Evolutionary conservation across 2,329 filamentous ascomycete genomes (phyloP).

Genomic region (Fusarium sp.): DNA sequence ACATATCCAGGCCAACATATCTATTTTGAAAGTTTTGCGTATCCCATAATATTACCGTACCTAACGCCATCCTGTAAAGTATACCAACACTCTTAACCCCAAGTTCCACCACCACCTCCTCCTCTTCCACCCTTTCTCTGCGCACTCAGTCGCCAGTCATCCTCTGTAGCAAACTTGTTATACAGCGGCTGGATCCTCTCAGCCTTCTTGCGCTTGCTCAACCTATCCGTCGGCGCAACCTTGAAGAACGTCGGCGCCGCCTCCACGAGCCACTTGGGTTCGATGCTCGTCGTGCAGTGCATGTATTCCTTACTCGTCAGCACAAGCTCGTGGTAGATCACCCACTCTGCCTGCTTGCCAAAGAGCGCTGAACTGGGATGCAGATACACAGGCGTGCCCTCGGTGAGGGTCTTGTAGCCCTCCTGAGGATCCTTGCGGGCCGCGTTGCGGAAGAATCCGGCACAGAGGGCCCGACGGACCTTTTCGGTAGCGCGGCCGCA

Average conservation of each 20-base stretch:
- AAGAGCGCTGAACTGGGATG: conserved; percentile 94
- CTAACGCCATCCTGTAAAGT: not conserved
- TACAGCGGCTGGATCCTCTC: conserved; percentile 96
- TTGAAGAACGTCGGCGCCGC: conserved; percentile 99
- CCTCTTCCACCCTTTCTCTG: conserved; percentile 87
- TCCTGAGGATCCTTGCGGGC: conserved; percentile 96
- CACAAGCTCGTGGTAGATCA: conserved; percentile 92
- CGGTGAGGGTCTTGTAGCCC: conserved; percentile 97
- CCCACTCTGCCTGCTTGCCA: conserved; percentile 95
- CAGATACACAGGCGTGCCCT: conserved; percentile 94
- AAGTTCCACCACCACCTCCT: conserved; percentile 90
- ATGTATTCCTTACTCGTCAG: conserved; percentile 98
- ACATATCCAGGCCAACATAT: not conserved
- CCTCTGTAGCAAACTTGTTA: conserved; percentile 90
- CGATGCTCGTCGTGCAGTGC: conserved; percentile 92
- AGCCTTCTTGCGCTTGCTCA: conserved; percentile 92
- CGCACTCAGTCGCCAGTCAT: conserved; percentile 93
- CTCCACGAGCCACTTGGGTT: conserved; percentile 94
- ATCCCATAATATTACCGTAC: not conserved
- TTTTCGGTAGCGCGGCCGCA: conserved; percentile 90
- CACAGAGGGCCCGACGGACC: conserved; percentile 89
- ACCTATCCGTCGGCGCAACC: conserved; percentile 85
- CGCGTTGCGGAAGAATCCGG: conserved; percentile 95
- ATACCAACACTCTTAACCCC: conserved; percentile 68
- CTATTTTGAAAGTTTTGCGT: not conserved